These are phyloP conservation scores for Rhizophora mangle DNA, from an alignment of 345 rosid species.

Conservation along the genomic window DNA sequence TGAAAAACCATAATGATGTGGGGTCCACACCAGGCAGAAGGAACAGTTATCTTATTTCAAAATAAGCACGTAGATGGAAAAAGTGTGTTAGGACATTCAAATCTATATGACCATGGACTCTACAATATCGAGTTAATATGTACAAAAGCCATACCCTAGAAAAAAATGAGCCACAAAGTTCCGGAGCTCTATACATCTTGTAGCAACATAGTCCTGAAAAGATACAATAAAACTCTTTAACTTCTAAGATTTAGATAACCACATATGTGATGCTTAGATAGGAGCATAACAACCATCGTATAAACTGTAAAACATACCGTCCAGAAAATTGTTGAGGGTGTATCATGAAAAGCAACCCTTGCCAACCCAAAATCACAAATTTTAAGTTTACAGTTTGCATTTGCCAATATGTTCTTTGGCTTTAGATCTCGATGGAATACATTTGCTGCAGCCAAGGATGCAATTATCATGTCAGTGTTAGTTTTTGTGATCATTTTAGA, in stretches of 20 bases:
- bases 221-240: constrained; percentile 10
- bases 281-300: constrained; percentile 7
- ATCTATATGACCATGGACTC: background rate
- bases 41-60: background rate
- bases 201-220: constrained; percentile 91
- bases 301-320: constrained; percentile 48
- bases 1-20: background rate
- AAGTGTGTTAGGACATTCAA: background rate
- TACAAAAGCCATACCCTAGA: constrained; percentile 59
- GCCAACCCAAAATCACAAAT: constrained; percentile 96
- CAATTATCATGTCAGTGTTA: constrained; percentile 15
- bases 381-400: constrained; percentile 96
- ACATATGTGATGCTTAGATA: background rate
- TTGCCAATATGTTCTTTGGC: constrained; percentile 94
- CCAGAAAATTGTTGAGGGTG: constrained; percentile 88
- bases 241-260: background rate
- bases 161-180: constrained; percentile 96
- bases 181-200: constrained; percentile 98
- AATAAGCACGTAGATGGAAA: constrained; percentile 10
- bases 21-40: background rate
- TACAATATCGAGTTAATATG: background rate
- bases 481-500: background rate
- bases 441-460: constrained; percentile 62
- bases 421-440: constrained; percentile 93
- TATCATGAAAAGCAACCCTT: constrained; percentile 90